Base-by-base conservation (phyloP, 2,329 filamentous ascomycete species). In the Volutella citrinella region DNA sequence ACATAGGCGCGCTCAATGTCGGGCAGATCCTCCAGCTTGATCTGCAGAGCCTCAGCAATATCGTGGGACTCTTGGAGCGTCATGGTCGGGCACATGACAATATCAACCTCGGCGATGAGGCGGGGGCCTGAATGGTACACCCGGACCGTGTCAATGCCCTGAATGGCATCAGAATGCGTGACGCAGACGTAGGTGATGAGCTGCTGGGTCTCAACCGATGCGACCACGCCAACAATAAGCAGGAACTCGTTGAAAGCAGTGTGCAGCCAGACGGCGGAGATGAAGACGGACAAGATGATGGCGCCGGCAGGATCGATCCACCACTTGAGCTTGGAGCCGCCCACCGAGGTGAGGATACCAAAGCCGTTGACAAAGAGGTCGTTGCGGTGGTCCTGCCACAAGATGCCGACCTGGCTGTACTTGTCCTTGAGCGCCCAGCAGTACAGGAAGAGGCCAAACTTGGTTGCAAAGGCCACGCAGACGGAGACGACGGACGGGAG, bases 341-440 rank as follows among this genome's bases (percentile, higher is more conserved):
- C 87, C n/a, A 96, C 82, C 4, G 86, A 91, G 2, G 90, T 96
- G 34, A 96, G 64, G 45, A 97, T 81, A 77, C 85, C 89, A 49
- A 95, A 88, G 34, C 88, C 88, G 60, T 97, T 98, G 74, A 98
- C 88, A 52, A 95, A 73, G n/a, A 98, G 72, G 57, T 98, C 93
- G 57, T 98, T 98, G 42, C 93, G 83, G 66, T 98, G 93, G 56
- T 97, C 91, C 61, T 95, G 87, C 90, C 89, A 96, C 11, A 97
- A 70, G 57, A 96, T 96, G 37, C 85, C 78, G 45, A 96, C 80
- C 61, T 96, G 90, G 41, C 81, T 88, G 69, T 97, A 95, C 53
- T 87, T 86, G 66, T 96, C 83, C 48, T 91, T 83, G 52, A 97
- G 65, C 5, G 87, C 80, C 80, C 84, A 97, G 66, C 93, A 97